These are phyloP conservation scores for Yarrowia keelungensis DNA, from an alignment of 805 yeast species.

Conservation along the genomic window DNA sequence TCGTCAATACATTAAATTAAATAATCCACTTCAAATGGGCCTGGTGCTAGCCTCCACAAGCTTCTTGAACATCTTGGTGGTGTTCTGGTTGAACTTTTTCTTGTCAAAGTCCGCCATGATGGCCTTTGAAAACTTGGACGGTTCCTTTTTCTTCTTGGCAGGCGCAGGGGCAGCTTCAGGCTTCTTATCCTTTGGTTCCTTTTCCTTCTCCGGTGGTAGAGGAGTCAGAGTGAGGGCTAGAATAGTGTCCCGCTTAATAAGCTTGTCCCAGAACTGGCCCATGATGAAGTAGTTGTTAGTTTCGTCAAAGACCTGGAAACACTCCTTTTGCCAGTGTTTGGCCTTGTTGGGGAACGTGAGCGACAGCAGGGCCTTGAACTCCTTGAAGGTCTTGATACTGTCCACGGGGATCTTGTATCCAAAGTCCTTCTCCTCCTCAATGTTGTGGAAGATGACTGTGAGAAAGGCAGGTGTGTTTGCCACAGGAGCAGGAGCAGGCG, in stretches of 20 bases:
- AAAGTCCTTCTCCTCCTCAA: constrained; percentile 15
- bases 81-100: constrained; percentile 25
- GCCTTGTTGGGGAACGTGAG: constrained; percentile 25
- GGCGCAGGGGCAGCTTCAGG: not conserved
- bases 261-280: constrained; percentile 37
- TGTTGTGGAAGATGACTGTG: not conserved
- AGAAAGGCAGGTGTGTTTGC: not conserved
- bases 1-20: not conserved
- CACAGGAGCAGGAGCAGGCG: not conserved
- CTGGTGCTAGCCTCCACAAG: constrained; percentile 18
- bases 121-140: constrained; percentile 25
- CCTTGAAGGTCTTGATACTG: constrained; percentile 22
- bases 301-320: constrained; percentile 30
- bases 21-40: not conserved
- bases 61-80: constrained; percentile 31
- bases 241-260: constrained; percentile 1
- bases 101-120: constrained; percentile 20
- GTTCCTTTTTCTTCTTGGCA: constrained; percentile 20
- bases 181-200: constrained; percentile 13
- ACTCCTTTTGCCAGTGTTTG: constrained; percentile 29
- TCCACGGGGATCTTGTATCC: constrained; percentile 33
- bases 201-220: constrained; percentile 24
- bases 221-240: constrained; percentile 19
- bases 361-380: constrained; percentile 15
- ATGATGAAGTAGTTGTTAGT: constrained; percentile 32